phyloP scores from a whole-genome alignment of 1,284 basidiomycete species.

The Omphalotus olearius region DNA sequence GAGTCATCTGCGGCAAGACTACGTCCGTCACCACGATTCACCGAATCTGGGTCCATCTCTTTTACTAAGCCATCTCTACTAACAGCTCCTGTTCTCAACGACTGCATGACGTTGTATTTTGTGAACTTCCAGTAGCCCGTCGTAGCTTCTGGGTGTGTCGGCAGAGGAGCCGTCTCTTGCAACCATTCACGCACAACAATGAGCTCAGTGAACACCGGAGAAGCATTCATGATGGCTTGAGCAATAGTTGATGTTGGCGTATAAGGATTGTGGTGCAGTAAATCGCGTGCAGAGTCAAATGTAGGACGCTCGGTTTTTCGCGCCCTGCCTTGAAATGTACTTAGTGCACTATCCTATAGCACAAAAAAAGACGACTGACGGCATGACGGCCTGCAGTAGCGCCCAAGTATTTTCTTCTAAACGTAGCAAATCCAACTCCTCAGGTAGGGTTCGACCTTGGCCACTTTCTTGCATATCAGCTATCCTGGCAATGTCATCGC shows the following conservation, averaged over 20 bases:
- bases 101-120: slow-evolving; percentile 68
- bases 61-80: slow-evolving; percentile 52
- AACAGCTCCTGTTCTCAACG: slow-evolving; percentile 46
- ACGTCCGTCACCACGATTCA: slow-evolving; percentile 48
- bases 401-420: slow-evolving; percentile 83
- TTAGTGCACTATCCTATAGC: neutral
- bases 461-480: slow-evolving; percentile 43
- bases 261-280: slow-evolving; percentile 70
- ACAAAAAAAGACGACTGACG: slow-evolving; percentile 34
- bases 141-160: slow-evolving; percentile 60
- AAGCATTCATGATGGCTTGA: slow-evolving; percentile 61
- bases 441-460: slow-evolving; percentile 32
- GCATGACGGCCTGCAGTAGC: slow-evolving; percentile 70
- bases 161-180: slow-evolving; percentile 62
- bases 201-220: slow-evolving; percentile 62
- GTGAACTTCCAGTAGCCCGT: slow-evolving; percentile 83
- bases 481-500: slow-evolving; percentile 33
- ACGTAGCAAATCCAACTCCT: slow-evolving; percentile 57
- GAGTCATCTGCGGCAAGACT: slow-evolving; percentile 68
- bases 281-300: slow-evolving; percentile 41
- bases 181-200: slow-evolving; percentile 81
- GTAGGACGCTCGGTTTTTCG: slow-evolving; percentile 54
- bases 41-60: slow-evolving; percentile 75
- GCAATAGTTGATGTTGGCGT: slow-evolving; percentile 72
- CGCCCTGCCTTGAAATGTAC: slow-evolving; percentile 34